A percentile compares a stretch with the other conserved stretches of the same genome.
phyloP scores from a whole-genome alignment of 768 basidiomycete genomes.

The Suillus ampliporus region DNA sequence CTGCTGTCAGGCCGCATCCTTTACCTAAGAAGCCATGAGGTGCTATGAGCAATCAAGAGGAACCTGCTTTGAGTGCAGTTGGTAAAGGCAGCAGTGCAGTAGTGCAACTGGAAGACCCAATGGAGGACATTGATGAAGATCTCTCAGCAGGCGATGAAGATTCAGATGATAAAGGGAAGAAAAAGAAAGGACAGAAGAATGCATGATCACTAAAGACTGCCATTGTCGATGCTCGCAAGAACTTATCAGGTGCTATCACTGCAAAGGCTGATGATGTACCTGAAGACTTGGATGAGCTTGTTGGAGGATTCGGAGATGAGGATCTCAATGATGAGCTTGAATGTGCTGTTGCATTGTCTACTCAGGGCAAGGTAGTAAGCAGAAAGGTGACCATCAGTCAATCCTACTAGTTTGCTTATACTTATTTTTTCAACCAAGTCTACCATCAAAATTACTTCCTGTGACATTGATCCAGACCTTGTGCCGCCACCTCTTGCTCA shows the following conservation, averaged over 20 bases:
- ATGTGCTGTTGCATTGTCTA: neutral
- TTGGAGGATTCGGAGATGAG: neutral
- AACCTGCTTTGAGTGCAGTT: too few relatives aligned
- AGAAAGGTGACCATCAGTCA: neutral
- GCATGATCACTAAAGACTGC: neutral
- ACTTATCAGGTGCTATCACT: neutral
- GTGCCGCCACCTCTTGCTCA: neutral
- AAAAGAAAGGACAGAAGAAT: neutral
- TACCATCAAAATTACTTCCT: neutral
- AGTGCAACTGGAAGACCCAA: too few relatives aligned
- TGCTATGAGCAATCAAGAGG: neutral
- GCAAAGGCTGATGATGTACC: neutral
- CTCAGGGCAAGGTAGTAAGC: neutral
- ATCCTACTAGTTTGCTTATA: neutral
- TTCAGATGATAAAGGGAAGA: neutral
- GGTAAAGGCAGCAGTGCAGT: too few relatives aligned
- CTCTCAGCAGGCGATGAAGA: too few relatives aligned
- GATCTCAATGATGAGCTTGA: neutral
- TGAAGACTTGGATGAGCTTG: neutral
- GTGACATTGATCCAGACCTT: neutral
- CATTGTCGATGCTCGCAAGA: neutral
- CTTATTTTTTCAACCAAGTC: neutral
- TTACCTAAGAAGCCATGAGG: neutral
- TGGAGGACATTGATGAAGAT: too few relatives aligned
- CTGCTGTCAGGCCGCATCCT: conserved; percentile 10